Percentiles rank a stretch among this genome's conserved stretches.
Evolutionary conservation across 768 basidiomycete species (phyloP).

Genomic region (Thelephora aurantiotincta): DNA sequence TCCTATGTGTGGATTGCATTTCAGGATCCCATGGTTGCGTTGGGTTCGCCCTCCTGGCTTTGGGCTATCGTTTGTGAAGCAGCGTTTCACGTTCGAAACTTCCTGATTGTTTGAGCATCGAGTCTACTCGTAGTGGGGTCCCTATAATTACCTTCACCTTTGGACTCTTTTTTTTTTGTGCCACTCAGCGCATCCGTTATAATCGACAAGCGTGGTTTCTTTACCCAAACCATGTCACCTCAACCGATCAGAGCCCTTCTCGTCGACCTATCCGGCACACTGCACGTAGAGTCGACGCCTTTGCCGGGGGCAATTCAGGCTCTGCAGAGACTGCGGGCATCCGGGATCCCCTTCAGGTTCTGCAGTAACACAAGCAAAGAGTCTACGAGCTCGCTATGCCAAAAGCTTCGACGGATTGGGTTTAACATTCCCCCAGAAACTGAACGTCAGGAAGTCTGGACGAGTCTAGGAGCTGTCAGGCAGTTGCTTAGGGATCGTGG

Average conservation of each 20-base stretch:
- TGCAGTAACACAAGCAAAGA: slow-evolving; percentile 67
- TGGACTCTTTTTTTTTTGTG: too few species aligned
- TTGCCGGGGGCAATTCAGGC: slow-evolving; percentile 35
- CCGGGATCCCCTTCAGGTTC: slow-evolving; percentile 28
- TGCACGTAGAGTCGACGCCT: slow-evolving; percentile 38
- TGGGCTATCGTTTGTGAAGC: too few species aligned
- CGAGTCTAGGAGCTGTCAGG: slow-evolving; percentile 48
- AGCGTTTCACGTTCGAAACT: too few species aligned
- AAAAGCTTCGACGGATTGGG: slow-evolving; percentile 30
- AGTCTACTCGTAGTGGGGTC: too few species aligned
- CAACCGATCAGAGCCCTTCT: slow-evolving; percentile 36
- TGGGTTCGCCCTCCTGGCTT: too few species aligned
- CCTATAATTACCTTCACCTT: too few species aligned
- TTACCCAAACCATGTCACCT: slow-evolving; percentile 10
- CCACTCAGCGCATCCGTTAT: too few species aligned
- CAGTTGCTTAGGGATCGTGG: slow-evolving; percentile 25
- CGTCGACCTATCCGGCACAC: slow-evolving; percentile 55
- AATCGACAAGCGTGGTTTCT: too few species aligned
- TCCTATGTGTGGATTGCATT: too few species aligned
- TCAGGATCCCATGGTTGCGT: too few species aligned
- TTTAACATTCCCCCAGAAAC: slow-evolving; percentile 23
- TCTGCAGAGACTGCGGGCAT: slow-evolving; percentile 18
- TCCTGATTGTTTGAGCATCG: too few species aligned
- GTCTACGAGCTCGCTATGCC: slow-evolving; percentile 29
- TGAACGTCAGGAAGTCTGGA: slow-evolving; percentile 36